These are phyloP conservation scores for Wickerhamomyces sp. DNA, from an alignment of 1,139 yeast species.

Conservation along the genomic window DNA sequence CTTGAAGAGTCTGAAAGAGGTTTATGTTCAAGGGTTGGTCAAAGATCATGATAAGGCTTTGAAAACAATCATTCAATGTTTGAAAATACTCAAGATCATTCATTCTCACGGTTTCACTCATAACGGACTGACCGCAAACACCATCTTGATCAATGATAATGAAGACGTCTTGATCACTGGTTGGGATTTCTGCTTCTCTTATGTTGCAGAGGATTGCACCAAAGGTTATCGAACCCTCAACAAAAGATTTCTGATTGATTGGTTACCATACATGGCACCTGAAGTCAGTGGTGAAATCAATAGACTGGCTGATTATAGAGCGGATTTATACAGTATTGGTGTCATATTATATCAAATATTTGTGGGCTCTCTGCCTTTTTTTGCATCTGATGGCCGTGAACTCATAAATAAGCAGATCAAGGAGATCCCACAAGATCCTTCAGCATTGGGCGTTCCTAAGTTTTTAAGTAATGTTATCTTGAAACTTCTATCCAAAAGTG, in stretches of 20 bases:
- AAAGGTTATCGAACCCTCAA: constrained; percentile 21
- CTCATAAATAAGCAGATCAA: constrained; percentile 39
- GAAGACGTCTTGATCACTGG: constrained; percentile 38
- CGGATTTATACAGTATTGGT: constrained; percentile 50
- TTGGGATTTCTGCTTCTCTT: constrained; percentile 47
- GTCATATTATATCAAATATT: constrained; percentile 45
- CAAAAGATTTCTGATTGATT: constrained; percentile 29
- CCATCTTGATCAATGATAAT: constrained; percentile 32
- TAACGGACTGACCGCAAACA: constrained; percentile 41
- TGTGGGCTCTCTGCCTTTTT: constrained; percentile 43
- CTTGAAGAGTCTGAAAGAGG: constrained; percentile 14
- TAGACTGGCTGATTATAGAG: constrained; percentile 40
- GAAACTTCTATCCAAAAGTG: constrained; percentile 41
- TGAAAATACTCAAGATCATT: constrained; percentile 33
- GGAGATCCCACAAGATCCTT: constrained; percentile 32
- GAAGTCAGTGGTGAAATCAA: constrained; percentile 42
- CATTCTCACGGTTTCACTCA: constrained; percentile 46
- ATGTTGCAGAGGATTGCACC: constrained; percentile 40
- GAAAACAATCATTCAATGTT: constrained; percentile 5
- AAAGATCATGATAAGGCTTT: constrained; percentile 7
- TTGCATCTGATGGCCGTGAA: constrained; percentile 37
- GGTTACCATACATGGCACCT: constrained; percentile 48
- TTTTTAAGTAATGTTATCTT: constrained; percentile 36
- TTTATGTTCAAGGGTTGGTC: constrained; percentile 6
- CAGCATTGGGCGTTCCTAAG: constrained; percentile 6